phyloP scores from a whole-genome alignment of 148 eudicot species.

The Vaccinium corymbosum region DNA sequence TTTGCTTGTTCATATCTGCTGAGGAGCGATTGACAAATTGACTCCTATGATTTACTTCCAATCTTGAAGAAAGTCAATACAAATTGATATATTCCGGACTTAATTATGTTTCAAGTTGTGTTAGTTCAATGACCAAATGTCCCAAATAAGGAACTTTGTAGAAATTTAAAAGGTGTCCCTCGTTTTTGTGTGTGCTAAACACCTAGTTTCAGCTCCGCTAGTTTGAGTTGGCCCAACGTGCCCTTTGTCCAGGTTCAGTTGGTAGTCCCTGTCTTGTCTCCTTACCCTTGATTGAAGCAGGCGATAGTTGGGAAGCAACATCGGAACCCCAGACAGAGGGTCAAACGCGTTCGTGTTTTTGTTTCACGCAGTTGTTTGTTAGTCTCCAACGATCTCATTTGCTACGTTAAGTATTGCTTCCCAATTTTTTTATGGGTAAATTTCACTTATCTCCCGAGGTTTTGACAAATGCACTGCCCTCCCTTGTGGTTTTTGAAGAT shows the following conservation, averaged over 20 bases:
- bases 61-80: background rate
- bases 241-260: background rate
- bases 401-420: background rate
- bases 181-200: background rate
- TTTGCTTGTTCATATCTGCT: background rate
- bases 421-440: no score
- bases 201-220: background rate
- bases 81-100: background rate
- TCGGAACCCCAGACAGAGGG: background rate
- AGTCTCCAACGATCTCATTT: background rate
- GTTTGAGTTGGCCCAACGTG: background rate
- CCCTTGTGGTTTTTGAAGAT: no score
- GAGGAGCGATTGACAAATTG: background rate
- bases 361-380: background rate
- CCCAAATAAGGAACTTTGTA: background rate
- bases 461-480: no score
- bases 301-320: background rate
- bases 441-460: no score
- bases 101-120: background rate
- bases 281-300: background rate
- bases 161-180: background rate
- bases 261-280: background rate
- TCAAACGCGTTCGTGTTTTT: background rate
- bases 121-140: background rate
- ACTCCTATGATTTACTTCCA: background rate